phyloP scores from a whole-genome alignment of 2,329 filamentous ascomycete genomes.

The Aspergillus sp. region DNA sequence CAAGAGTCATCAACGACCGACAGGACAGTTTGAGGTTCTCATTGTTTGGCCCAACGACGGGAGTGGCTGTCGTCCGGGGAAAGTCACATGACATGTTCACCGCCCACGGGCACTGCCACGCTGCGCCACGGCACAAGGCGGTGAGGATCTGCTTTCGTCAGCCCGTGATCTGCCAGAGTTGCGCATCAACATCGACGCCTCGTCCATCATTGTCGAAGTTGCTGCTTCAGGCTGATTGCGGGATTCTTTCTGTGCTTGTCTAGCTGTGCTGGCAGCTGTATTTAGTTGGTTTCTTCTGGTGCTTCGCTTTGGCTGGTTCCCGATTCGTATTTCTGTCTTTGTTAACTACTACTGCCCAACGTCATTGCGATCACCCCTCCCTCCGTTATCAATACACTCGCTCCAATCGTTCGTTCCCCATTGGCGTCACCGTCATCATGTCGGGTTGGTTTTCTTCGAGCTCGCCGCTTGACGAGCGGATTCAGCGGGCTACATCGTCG shows the following conservation, averaged over 20 bases:
- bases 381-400: slow-evolving; percentile 3
- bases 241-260: no score
- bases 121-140: neutral
- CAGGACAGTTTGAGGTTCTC: no score
- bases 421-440: slow-evolving; percentile 54
- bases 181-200: neutral
- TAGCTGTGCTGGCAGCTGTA: no score
- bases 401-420: slow-evolving; percentile 1
- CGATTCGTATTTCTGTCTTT: neutral
- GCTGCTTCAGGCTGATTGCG: neutral
- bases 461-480: slow-evolving; percentile 90
- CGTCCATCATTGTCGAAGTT: neutral
- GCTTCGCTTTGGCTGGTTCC: neutral
- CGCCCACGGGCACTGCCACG: neutral
- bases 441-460: slow-evolving; percentile 94
- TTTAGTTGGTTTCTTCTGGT: neutral
- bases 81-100: neutral
- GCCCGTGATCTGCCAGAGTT: neutral
- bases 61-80: neutral
- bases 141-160: neutral
- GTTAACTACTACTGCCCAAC: slow-evolving; percentile 7
- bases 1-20: no score
- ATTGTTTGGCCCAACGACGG: no score
- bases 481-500: slow-evolving; percentile 88
- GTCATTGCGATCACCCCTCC: slow-evolving; percentile 10